phyloP scores from a whole-genome alignment of 23 red algal species.

The Cyanidiococcus yangmingshanensis region DNA sequence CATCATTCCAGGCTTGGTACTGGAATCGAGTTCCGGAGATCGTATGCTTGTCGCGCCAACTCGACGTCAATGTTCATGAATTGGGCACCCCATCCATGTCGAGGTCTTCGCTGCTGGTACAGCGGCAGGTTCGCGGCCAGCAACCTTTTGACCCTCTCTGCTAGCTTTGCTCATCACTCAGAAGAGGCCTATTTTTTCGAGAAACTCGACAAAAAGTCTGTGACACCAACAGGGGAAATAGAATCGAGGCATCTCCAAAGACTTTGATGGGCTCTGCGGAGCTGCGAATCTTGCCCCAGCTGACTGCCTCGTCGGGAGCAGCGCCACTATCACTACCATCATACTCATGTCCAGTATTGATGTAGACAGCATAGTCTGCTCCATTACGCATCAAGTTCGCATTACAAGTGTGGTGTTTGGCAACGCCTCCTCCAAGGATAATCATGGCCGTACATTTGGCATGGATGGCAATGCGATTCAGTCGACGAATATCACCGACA shows the following conservation, averaged over 20 bases:
- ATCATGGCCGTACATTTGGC: constrained; percentile 72
- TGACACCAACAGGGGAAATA: constrained; percentile 88
- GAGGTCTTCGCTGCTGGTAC: no score
- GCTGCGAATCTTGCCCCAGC: constrained; percentile 88
- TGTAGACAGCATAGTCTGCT: constrained; percentile 81
- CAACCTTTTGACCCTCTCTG: no score
- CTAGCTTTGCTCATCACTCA: no score
- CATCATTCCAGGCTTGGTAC: no score
- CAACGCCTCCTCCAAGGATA: constrained; percentile 81
- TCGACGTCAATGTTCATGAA: no score
- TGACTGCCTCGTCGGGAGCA: constrained; percentile 85
- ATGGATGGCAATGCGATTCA: constrained; percentile 60
- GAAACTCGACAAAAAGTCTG: constrained; percentile 57
- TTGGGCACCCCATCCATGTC: no score
- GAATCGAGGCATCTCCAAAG: constrained; percentile 62
- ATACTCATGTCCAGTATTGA: constrained; percentile 94
- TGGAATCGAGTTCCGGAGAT: no score
- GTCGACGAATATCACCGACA: constrained; percentile 59
- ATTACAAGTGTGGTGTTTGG: constrained; percentile 98
- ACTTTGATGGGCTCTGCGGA: constrained; percentile 63
- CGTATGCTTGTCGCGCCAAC: no score
- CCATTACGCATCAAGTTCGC: constrained; percentile 99
- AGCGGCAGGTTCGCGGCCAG: no score
- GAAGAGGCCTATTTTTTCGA: background rate
- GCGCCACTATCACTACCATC: constrained; percentile 91